Base-by-base conservation (phyloP, 2,329 filamentous ascomycete genomes). In the Lachnellula willkommii region DNA sequence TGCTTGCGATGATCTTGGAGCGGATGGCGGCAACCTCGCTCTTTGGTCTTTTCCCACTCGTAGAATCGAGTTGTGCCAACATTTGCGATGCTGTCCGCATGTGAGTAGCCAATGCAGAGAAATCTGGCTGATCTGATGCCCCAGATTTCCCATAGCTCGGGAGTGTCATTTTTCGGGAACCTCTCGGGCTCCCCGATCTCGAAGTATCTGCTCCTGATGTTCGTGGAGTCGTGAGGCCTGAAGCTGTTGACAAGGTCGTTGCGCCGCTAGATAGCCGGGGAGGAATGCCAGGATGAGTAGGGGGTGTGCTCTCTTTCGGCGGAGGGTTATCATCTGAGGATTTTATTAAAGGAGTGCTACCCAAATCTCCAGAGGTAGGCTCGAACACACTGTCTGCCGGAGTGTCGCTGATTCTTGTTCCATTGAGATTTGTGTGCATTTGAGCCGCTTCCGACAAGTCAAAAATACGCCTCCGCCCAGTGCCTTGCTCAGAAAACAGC, bases 31-130 rank as follows among this genome's bases (percentile, higher is more conserved):
- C 89, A 4, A 94, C 89, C 71, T 94, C 89, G 32, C 85, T 83
- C 67, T 82, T 88, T 1, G 89, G 89, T 36, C 89, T 79, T 72
- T 93, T 94, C 28, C 88, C 87, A 61, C 87, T 87, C 22, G 88
- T 93, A 2, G 87, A 82, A 57, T 94, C 89, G 9, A 94, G 78
- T 66, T 94, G 89, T 14, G 89, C 88, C 45, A 94, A 76, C 89
- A 94, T 94, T 70, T 92, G 88, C 14, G 89, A 90, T 4, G 89
- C 89, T 4, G 89, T 91, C 20, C 89, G 83, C 89, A 94, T 94
- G 69, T 94, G 89, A 12, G 89, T 92, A 12, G 89, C 90, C 35
- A 94, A 74, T 2, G 89, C 89, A 11, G 88, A 90, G 63, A 93
- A 88, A 66, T 94, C 89, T 1, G 88, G 86, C 68, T 90, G 88